Evolutionary conservation across 2,329 filamentous ascomycete genomes (phyloP), one percentile per base, ranked within the genome.

Genomic region (Aphanoascus verrucosus): DNA sequence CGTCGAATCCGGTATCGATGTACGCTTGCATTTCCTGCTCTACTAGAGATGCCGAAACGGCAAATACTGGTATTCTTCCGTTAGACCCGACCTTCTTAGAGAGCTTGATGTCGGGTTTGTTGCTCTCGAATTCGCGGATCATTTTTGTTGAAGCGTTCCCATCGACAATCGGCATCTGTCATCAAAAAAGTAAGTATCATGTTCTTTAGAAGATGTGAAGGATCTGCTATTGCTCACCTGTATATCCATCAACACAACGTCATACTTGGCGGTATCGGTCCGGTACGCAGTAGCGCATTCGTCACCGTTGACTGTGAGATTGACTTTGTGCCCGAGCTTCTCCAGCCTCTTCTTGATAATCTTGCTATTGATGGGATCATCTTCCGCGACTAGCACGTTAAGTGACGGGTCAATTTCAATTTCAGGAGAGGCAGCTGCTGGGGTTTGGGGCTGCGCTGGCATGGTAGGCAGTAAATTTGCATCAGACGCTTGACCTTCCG

Each of bases 361-460:
- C 14, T 43, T 51, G 49, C 49, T 42, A 19, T 51, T 51, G 11
- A 51, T 35, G 31, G 49, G 49, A 19, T 51, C 49, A 37, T 51
- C 49, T 14, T 51, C 49, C 8, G 49, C 49, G 12, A 51, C 49
- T 8, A 51, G 15, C n/a, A 51, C 49, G 34, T 23, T 17, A 5
- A 51, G 38, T 14, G 49, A 35, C 2, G 38, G 9, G 2, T 31
- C n/a, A 9, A 38, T 11, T 19, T 31, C n/a, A 9, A 38, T 11
- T 19, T 20, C 12, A 11, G 5, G 17, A 51, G 20, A 3, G 7
- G 15, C 11, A 17, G 23, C 17, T 11, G 3, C 5, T 43, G 49
- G 20, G 5, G 2, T 40, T 23, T 40, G 15, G 11, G 34, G 17
- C 23, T 40, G 20, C 1, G 14, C 19, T 12, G 32, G n/a, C 17